A percentile compares a stretch with the other conserved stretches of the same genome.
phyloP scores from a whole-genome alignment of 192 early-diverging fungal species.

The Rhizoclosmatium globosum region DNA sequence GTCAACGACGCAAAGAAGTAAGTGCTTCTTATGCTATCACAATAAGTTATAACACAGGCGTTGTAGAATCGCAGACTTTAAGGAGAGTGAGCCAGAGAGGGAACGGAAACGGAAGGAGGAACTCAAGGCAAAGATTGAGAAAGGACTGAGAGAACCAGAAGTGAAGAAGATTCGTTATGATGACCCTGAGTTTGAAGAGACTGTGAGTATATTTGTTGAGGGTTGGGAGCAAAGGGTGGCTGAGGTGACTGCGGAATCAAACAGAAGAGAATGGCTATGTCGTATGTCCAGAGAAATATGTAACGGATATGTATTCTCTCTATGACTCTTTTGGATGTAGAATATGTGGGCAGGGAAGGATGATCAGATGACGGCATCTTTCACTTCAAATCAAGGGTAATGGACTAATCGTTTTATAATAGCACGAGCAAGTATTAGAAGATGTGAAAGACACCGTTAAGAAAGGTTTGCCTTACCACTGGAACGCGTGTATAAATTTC shows the following conservation, averaged over 20 bases:
- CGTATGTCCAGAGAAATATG: too few species aligned
- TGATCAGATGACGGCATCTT: not conserved
- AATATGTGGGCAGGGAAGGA: too few species aligned
- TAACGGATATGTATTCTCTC: too few species aligned
- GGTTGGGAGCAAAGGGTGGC: constrained; percentile 56
- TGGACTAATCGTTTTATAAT: not conserved
- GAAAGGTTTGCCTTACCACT: constrained; percentile 29
- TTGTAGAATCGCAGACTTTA: constrained; percentile 70
- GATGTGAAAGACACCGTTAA: constrained; percentile 46
- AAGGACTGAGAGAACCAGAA: constrained; percentile 71
- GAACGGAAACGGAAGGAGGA: constrained; percentile 68
- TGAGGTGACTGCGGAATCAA: not conserved
- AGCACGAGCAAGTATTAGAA: constrained; percentile 50
- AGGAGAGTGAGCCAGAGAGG: constrained; percentile 72
- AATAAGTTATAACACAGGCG: not conserved
- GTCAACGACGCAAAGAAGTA: constrained; percentile 91
- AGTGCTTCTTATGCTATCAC: not conserved
- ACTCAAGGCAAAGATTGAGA: constrained; percentile 80
- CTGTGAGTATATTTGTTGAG: constrained; percentile 51
- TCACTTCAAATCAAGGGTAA: not conserved
- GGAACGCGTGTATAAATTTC: not conserved
- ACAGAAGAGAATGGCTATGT: not conserved
- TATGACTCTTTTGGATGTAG: not conserved
- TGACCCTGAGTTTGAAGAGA: constrained; percentile 76
- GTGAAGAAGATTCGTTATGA: constrained; percentile 83